Base-by-base conservation (phyloP, 148 eudicot species). In the Oxyria digyna region DNA sequence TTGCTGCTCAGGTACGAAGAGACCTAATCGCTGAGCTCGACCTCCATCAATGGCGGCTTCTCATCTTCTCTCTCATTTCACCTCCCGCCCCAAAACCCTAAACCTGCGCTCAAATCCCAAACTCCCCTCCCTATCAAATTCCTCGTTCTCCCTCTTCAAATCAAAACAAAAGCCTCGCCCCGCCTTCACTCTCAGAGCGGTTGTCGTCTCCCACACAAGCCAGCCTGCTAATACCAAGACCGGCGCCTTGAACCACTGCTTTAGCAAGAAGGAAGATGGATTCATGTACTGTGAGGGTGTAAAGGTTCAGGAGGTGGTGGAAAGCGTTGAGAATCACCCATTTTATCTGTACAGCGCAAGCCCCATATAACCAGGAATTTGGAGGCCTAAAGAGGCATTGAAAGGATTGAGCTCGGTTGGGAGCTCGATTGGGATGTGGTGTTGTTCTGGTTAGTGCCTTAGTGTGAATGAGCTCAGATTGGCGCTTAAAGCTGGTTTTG, bases 371-470 rank as follows among this genome's bases (percentile, higher is more conserved):
- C 87, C 9, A 86, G 97, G 74, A 94, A 94, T 74, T 72, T 87
- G 64, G 91, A 81, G 80, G 96, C 97, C 50, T 94, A 79, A 41
- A 23, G 93, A 90, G 17, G 99, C 99, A 62, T 77, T 94, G 67
- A 72, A 81, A 72, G 98, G 98, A 23, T 77, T 90, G 87, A 81
- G 70, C 46, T 88, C 91, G 5, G 78, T 90, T 64, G 85, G 90
- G 75, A 97, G 99, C 13, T 94, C 41, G 64, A n/a, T 78, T 88
- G 82, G 98, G 97, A 3, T 85, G 92, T 84, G 98, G 93, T 70
- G 92, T 96, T 78, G 96, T 88, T 69, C 79, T 94, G 81, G 96
- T 90, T 74, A 94, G 98, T n/a, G n/a, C n/a, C n/a, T n/a, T n/a
- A n/a, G n/a, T 80, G 97, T 92, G 29, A 94, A 90, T 84, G 98